These are phyloP conservation scores for Kwoniella heveanensis DNA, from an alignment of 768 basidiomycete genomes.

Conservation along the genomic window DNA sequence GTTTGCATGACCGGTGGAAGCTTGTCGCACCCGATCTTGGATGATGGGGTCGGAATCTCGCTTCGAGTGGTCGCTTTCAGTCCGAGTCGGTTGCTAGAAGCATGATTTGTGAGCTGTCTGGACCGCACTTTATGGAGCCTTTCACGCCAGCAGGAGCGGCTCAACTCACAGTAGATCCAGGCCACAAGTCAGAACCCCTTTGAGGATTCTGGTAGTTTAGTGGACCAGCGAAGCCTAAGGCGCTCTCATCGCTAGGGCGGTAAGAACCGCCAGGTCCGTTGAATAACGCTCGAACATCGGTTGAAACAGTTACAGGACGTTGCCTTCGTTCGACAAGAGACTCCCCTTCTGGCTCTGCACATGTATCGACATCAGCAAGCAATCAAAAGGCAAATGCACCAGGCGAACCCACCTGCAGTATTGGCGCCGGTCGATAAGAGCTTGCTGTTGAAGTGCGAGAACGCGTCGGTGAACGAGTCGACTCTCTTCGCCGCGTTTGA, in stretches of 20 bases:
- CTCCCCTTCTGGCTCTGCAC: no score
- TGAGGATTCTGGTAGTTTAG: conserved; percentile 33
- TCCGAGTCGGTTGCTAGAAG: conserved; percentile 15
- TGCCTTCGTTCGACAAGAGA: conserved; percentile 65
- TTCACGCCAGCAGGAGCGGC: neutral
- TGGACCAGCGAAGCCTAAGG: conserved; percentile 35
- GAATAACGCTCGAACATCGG: conserved; percentile 92
- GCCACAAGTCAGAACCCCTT: conserved; percentile 27
- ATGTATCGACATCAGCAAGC: no score
- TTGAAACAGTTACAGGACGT: conserved; percentile 80
- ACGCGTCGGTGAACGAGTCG: conserved; percentile 92
- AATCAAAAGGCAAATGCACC: no score
- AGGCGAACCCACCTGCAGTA: conserved; percentile 61
- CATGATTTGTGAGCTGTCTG: neutral
- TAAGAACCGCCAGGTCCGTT: conserved; percentile 61
- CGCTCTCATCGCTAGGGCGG: conserved; percentile 19
- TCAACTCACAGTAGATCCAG: conserved; percentile 23
- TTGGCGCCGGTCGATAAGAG: conserved; percentile 73
- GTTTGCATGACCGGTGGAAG: conserved; percentile 25
- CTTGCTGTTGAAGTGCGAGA: conserved; percentile 95
- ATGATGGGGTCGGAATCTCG: conserved; percentile 47
- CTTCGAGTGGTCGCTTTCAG: conserved; percentile 31
- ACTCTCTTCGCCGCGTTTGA: conserved; percentile 68
- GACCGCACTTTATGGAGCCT: no score
- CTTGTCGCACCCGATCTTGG: conserved; percentile 40